A percentile compares a stretch with the other conserved stretches of the same genome.
Conservation (phyloP, 176 grass and related monocot genomes). For the Musa beccarii region DNA sequence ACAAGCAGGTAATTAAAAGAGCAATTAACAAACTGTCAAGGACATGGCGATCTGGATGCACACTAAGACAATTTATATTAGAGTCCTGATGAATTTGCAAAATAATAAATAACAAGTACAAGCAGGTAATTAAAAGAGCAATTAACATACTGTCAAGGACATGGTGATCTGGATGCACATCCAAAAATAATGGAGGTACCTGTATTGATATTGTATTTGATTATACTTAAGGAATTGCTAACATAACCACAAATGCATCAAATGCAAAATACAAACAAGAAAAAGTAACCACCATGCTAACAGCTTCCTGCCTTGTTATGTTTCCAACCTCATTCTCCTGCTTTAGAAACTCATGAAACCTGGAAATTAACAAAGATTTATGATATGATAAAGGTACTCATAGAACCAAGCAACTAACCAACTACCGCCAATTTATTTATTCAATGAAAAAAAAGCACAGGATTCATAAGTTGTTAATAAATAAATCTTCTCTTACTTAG, state of each 20-base stretch:
- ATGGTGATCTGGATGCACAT: slow-evolving; percentile 81
- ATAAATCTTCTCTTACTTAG: not conserved
- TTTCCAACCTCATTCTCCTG: slow-evolving; percentile 95
- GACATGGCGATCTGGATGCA: slow-evolving; percentile 79
- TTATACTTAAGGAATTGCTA: not conserved
- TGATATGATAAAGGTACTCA: not conserved
- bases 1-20: slow-evolving; percentile 10
- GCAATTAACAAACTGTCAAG: slow-evolving; percentile 72
- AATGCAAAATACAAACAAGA: not conserved
- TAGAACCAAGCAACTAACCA: not conserved
- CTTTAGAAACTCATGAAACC: slow-evolving; percentile 97
- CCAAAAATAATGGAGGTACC: slow-evolving; percentile 94
- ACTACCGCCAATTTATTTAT: not conserved
- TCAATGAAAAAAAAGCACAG: not conserved
- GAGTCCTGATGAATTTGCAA: not conserved
- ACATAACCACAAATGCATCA: not conserved
- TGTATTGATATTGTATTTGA: slow-evolving; percentile 23
- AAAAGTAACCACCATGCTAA: slow-evolving; percentile 68
- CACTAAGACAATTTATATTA: not conserved
- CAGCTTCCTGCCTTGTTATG: slow-evolving; percentile 99
- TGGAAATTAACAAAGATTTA: slow-evolving; percentile 18
- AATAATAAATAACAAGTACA: not conserved
- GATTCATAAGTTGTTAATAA: not conserved
- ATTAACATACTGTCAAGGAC: slow-evolving; percentile 88
- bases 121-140: slow-evolving; percentile 5